Evolutionary conservation across 164 flowering plant genomes (phyloP), one percentile per base, ranked within the genome.

Genomic region (Vitis amurensis): DNA sequence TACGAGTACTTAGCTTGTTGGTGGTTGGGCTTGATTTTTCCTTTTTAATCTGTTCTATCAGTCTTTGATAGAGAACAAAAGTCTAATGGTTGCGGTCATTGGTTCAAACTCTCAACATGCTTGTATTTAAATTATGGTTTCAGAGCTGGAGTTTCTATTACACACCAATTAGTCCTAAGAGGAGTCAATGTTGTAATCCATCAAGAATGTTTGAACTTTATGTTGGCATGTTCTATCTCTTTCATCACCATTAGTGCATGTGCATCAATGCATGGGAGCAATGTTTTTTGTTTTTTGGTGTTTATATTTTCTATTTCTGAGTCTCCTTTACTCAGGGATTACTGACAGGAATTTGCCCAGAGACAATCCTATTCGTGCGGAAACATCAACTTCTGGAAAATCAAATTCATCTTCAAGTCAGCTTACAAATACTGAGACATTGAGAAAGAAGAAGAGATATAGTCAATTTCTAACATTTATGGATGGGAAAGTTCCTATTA

Each of bases 401-500:
- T 66, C 11, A 47, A 63, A 67, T n/a, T 68, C 63, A 5, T 53
- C 47, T 23, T 55, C 62, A 12, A n/a, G 48, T 47, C 56, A 47
- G 16, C 49, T 23, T 9, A 6, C 56, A 11, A 59, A 27, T 19
- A 0, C 11, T 11, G 64, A 23, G n/a, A 61, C 29, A 61, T 23
- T 48, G 17, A 66, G 30, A 19, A 64, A 65, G 8, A 51, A 16
- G 16, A 60, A 61, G 9, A 30, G 7, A 47, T 50, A 47, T 61
- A 55, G 59, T 50, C 12, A 23, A 37, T 9, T 73, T 61, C 60
- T 67, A n/a, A 73, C 50, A 23, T 15, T 53, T 61, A 30, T 67
- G 16, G 71, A 73, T 62, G 71, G 61, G 8, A 73, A 67, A 58
- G 11, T 55, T 67, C 67, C 71, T 37, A 8, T 61, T 9, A 73